Base-by-base conservation (phyloP, 352 stramenopile species). In the Globisporangium abappressorium region DNA sequence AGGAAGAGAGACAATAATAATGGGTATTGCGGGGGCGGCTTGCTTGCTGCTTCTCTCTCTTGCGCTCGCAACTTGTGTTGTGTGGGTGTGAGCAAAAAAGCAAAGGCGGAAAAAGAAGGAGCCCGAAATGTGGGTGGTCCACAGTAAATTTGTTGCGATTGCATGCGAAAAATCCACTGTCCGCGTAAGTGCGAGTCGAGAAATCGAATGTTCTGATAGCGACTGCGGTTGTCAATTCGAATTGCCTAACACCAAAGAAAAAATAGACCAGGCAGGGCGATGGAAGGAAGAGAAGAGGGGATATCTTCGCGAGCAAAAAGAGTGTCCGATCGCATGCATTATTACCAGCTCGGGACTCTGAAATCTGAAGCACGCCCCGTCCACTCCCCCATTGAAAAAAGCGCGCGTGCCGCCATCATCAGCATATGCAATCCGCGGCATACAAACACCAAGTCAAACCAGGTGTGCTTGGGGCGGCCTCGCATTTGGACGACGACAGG, bases 371-470 rank as follows among this genome's bases (percentile, higher is more conserved):
- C 33, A 47, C 22, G 56, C 8, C 56, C 56, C 33, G 56, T 61
- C 56, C 56, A 61, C 33, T 46, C 56, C 56, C 20, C 2, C 56
- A 47, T 11, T 24, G 56, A 61, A 61, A 61, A 61, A 61, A 61
- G 56, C 56, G 8, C 12, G 1, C 0, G 12, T 20, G 38, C 38
- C 5, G 38, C 15, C 41, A 22, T 49, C 41, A 15, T 49, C 41
- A 11, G 41, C 41, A 49, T 49, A 49, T 49, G 41, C 41, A 49
- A 49, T n/a, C 41, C 41, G 49, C 6, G 11, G 28, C 33, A 61
- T 61, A 61, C 56, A 61, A 61, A 47, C 9, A 2, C 20, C 56
- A 47, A 61, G 56, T 47, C 28, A 59, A 59, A 59, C 18, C 54
- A 22, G 22, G 56, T 59, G 55, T 60, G 55, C 55, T 60, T 43